Evolutionary conservation across 2,329 filamentous ascomycete species (phyloP).

Genomic region (Raffaelea arxii): DNA sequence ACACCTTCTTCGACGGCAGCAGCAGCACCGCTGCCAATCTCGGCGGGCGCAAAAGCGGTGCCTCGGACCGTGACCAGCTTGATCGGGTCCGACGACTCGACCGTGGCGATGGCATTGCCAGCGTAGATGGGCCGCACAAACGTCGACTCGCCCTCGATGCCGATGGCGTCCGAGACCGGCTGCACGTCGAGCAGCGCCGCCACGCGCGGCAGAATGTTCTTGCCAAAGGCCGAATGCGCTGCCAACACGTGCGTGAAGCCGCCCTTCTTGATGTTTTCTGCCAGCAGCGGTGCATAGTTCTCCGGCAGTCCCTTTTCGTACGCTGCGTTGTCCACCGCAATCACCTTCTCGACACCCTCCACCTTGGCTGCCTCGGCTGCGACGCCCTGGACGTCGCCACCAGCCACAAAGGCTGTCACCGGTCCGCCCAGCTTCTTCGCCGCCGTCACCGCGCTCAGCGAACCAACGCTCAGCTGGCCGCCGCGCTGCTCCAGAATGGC

Average conservation of each 20-base stretch:
- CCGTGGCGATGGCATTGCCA: conserved; percentile 92
- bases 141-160: conserved; percentile 79
- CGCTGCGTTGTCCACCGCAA: conserved; percentile 76
- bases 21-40: conserved; percentile 55
- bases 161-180: conserved; percentile 86
- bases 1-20: conserved; percentile 70
- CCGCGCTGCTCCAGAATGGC: conserved; percentile 89
- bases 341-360: conserved; percentile 81
- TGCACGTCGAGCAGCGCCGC: conserved; percentile 86
- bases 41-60: conserved; percentile 76
- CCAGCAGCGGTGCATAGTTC: conserved; percentile 85
- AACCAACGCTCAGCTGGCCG: conserved; percentile 74
- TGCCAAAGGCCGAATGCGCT: conserved; percentile 91
- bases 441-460: conserved; percentile 75
- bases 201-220: conserved; percentile 84
- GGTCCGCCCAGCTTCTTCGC: conserved; percentile 78
- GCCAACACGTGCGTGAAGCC: conserved; percentile 88
- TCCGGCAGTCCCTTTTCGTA: conserved; percentile 96
- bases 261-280: conserved; percentile 94
- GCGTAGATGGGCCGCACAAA: conserved; percentile 97
- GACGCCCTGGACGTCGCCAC: conserved; percentile 61
- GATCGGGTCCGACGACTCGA: conserved; percentile 75
- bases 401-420: conserved; percentile 81
- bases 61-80: conserved; percentile 91
- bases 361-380: conserved; percentile 84